Evolutionary conservation across 345 rosid species (phyloP).

Genomic region (Euphorbia lathyris): DNA sequence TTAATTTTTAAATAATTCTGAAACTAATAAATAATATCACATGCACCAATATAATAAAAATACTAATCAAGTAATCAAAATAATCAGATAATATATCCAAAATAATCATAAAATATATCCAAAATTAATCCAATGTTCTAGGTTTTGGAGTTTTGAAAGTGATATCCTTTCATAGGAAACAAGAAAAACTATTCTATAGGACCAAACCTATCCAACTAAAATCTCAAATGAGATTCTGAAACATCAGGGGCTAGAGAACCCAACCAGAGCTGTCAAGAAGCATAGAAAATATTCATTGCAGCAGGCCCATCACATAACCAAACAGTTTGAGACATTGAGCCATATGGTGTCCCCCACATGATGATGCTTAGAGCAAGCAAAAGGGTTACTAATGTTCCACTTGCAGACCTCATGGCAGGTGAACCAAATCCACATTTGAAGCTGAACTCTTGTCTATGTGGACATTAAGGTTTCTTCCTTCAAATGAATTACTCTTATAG

Average conservation of each 20-base stretch:
- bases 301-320: constrained; percentile 82
- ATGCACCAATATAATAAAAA: no score
- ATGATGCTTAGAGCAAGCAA: constrained; percentile 58
- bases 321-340: constrained; percentile 42
- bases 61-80: no score
- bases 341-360: constrained; percentile 40
- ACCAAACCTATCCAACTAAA: constrained; percentile 83
- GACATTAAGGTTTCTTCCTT: constrained; percentile 49
- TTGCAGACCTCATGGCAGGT: constrained; percentile 32
- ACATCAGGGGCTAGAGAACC: constrained; percentile 72
- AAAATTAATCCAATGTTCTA: no score
- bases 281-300: constrained; percentile 73
- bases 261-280: constrained; percentile 85
- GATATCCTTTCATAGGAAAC: constrained; percentile 67
- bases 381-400: constrained; percentile 30
- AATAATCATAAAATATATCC: no score
- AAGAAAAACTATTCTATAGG: constrained; percentile 74
- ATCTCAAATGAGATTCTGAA: constrained; percentile 77
- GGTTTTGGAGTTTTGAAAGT: no score
- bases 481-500: constrained; percentile 62
- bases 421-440: constrained; percentile 26
- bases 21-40: no score
- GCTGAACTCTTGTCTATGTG: constrained; percentile 31
- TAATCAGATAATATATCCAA: no score
- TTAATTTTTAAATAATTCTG: no score